phyloP scores from a whole-genome alignment of 2,329 filamentous ascomycete species.

The Hymenoscyphus infarciens region DNA sequence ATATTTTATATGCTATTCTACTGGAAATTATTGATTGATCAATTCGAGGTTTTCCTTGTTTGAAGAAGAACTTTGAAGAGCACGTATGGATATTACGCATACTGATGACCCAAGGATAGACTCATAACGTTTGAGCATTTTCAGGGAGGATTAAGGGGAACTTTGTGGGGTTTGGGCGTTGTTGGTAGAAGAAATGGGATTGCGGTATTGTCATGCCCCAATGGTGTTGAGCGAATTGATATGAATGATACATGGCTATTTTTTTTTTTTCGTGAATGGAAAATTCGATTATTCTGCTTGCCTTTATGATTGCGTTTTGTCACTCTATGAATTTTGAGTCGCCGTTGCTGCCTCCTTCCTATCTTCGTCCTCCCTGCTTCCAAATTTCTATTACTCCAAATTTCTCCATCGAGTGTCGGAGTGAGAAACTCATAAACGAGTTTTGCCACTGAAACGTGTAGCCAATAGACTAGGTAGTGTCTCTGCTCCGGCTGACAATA shows the following conservation, averaged over 20 bases:
- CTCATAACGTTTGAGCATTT: neutral
- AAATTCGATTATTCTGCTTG: neutral
- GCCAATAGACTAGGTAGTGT: too few relatives aligned
- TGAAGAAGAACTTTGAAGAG: neutral
- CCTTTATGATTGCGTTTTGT: neutral
- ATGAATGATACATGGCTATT: neutral
- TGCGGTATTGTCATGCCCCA: neutral
- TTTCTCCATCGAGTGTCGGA: too few relatives aligned
- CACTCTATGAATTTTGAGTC: neutral
- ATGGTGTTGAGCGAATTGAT: neutral
- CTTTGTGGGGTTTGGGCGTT: neutral
- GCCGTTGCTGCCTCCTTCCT: too few relatives aligned
- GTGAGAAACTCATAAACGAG: too few relatives aligned
- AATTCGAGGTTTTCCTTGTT: neutral
- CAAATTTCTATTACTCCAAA: too few relatives aligned
- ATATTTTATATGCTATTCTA: conserved; percentile 3
- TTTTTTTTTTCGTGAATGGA: neutral
- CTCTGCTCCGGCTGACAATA: too few relatives aligned
- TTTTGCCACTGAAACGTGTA: too few relatives aligned
- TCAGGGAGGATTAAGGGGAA: neutral
- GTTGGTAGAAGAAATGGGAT: neutral
- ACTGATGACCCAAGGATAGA: conserved; percentile 1
- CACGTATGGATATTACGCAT: neutral
- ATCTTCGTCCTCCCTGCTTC: too few relatives aligned
- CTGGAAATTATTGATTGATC: neutral